Evolutionary conservation across 495 filamentous ascomycete species (phyloP), one percentile per base, ranked within the genome.

Genomic region (Penicillium verhagenii): DNA sequence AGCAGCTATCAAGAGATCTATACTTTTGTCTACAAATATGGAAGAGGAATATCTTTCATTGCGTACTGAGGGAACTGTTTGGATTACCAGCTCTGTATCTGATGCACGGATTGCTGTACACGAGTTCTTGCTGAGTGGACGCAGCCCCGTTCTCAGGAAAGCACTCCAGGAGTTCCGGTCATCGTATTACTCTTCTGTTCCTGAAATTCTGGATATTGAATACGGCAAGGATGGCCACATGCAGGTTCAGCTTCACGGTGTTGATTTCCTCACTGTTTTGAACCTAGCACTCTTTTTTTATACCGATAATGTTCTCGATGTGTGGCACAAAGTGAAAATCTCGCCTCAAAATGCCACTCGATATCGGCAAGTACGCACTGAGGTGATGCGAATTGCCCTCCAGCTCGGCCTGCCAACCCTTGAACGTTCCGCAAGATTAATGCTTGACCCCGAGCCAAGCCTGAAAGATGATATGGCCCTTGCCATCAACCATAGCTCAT

Each of bases 211-310:
- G 28, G 78, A 74, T 1, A 80, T 93, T 26, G 74, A 76, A 37
- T 70, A 79, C 46, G 71, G 72, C 25, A 67, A 71, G 4, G 70
- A 81, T 16, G 82, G 79, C 11, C 71, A 73, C 23, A 66, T 69
- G 1, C 61, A 84, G 10, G 65, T 93, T 7, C 70, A 77, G 14
- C 83, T 96, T 19, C 73, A 81, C 37, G 85, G 79, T 9, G 54
- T 91, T 20, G 91, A 96, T 62, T 79, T 91, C 40, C 66, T 94
- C 45, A 83, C 89, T 2, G 57, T 96, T 19, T 72, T 95, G 60
- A 92, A 96, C 58, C 58, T 97, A 6, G 80, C 86, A 0, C 78
- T 90, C 29, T 97, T 89, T 64, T 63, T 89, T 7, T 97, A 97
- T 68, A 84, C 84, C 20, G 94, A 97, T 60, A 78, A 70, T 21